Evolutionary conservation across 768 basidiomycete species (phyloP), one percentile per base, ranked within the genome.

Genomic region (Mycena polygramma): DNA sequence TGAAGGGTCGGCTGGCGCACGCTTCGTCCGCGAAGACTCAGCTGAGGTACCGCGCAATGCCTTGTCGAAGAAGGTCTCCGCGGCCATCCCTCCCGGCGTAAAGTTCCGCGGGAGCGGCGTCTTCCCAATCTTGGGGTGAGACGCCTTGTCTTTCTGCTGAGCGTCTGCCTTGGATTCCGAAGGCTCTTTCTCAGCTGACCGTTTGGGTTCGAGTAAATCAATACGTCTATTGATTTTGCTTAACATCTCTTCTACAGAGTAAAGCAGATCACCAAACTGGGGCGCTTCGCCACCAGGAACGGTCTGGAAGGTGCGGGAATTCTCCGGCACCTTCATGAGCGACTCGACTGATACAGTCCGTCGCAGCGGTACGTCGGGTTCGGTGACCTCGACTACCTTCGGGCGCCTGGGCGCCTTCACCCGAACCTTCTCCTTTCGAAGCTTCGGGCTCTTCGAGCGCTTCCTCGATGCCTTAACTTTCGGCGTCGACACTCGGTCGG

Each of bases 361-460:
- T 39, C 39, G 39, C 39, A 39, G 39, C 7, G 39, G 39, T 13
- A 13, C 39, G 7, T 39, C 39, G 13, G 39, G 7, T 13, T 7
- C 39, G 39, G 39, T 7, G 13, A 13, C 7, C 13, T 7, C 39
- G 7, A 39, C 39, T 7, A 39, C 39, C 39, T 39, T 13, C 39
- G 13, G 7, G 13, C 39, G 39, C 39, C 13, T 39, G 7, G 39
- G 39, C 7, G 39, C 39, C 39, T 39, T 13, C 7, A 13, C 39
- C 39, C 39, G 39, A 39, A 39, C 39, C 39, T 39, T 39, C 7
- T 39, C 13, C 39, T 39, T 39, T 13, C 7, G 24, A 26, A 14
- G 22, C 24, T 52, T 55, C 54, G 54, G 36, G 19, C 54, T 55
- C 37, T 55, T 55, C 15, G 54, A 55, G n/a, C 54, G 54, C 7